Evolutionary conservation across 345 rosid genomes (phyloP), one percentile per base, ranked within the genome.

Genomic region (Camelina laxa): DNA sequence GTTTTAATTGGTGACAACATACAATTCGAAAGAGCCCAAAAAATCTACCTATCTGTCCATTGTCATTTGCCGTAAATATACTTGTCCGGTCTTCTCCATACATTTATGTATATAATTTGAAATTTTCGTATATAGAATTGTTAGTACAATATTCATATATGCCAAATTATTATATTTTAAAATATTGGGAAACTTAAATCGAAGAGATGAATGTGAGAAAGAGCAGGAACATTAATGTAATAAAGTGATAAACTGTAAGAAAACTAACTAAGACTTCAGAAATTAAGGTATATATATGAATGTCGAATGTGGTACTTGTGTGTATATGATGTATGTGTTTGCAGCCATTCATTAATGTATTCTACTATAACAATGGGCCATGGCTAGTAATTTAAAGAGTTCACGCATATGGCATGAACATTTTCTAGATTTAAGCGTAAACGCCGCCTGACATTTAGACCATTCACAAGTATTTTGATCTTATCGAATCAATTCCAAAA

Each of bases 361-460:
- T 48, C 55, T 75, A 60, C 56, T 60, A 51, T 31, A 35, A 36
- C 53, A 69, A 77, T 77, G 80, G 80, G 80, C 80, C 80, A 77
- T 77, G 68, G 27, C 39, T 70, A 70, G 59, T 16, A 68, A 60
- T 76, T 77, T 71, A 77, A 77, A 77, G 80, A 58, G 24, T 27
- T 77, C 80, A 77, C 55, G 80, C 80, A 39, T 71, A 50, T 65
- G 60, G 41, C 76, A 77, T 77, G 80, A 77, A 56, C 72, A 71
- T 64, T 76, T 60, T 51, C 80, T 54, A 63, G 41, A 76, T 45
- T 76, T 69, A 69, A 61, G 42, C 33, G 8, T 41, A 69, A 33
- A 69, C 75, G 70, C 64, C 79, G 79, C 74, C 57, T 51, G 38
- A 75, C 74, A 75, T 53, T 75, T 60, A 75, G 60, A 39, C 21